A percentile compares a stretch with the other conserved stretches of the same genome.
Evolutionary conservation across 1,284 basidiomycete species (phyloP).

Genomic region (Dichomitus squalens): DNA sequence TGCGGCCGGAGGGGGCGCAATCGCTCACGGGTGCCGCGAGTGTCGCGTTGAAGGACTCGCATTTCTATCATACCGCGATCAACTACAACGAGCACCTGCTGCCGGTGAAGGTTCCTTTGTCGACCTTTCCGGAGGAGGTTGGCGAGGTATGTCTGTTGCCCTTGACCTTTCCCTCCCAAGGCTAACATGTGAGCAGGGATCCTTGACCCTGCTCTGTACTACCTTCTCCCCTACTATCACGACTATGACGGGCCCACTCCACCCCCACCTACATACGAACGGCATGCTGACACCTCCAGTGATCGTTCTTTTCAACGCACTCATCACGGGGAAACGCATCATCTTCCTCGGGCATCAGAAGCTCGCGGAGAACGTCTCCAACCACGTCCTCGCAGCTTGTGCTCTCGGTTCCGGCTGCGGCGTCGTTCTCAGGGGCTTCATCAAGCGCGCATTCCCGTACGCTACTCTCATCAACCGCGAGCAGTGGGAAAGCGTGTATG

Average conservation of each 20-base stretch:
- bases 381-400: conserved; percentile 91
- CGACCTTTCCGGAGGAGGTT: conserved; percentile 90
- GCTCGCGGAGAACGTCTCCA: conserved; percentile 86
- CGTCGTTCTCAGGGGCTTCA: conserved; percentile 80
- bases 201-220: conserved; percentile 87
- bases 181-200: conserved; percentile 65
- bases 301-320: conserved; percentile 93
- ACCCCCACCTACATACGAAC: conserved; percentile 92
- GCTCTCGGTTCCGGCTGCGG: conserved; percentile 92
- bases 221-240: conserved; percentile 78
- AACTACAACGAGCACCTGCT: conserved; percentile 78
- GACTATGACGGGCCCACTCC: conserved; percentile 73
- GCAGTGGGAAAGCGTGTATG: conserved; percentile 87
- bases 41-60: conserved; percentile 81
- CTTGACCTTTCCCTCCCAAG: neutral
- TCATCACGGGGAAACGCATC: conserved; percentile 91
- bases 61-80: conserved; percentile 88
- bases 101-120: conserved; percentile 86
- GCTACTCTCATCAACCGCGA: conserved; percentile 88
- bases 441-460: conserved; percentile 91
- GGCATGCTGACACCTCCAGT: conserved; percentile 91
- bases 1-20: conserved; percentile 21
- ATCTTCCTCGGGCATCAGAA: conserved; percentile 90
- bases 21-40: conserved; percentile 24
- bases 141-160: conserved; percentile 73